phyloP scores from a whole-genome alignment of 345 rosid genomes.

The Pseudoturritis turrita region DNA sequence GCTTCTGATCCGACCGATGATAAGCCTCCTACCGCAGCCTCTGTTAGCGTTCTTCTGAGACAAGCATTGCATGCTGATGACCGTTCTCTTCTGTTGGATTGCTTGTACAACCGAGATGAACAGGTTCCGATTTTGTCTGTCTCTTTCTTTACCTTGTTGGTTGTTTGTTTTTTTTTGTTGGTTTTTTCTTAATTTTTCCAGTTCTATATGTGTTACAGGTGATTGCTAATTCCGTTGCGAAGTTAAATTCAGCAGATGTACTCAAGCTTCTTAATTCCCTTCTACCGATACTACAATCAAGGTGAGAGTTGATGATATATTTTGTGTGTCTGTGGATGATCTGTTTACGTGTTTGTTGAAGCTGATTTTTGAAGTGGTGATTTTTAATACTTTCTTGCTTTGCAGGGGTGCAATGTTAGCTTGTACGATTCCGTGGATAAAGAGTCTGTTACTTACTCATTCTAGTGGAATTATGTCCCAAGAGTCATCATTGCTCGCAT shows the following conservation, averaged over 20 bases:
- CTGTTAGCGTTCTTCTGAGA: conserved; percentile 73
- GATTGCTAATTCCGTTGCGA: conserved; percentile 72
- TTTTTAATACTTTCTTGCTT: neutral
- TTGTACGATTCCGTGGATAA: conserved; percentile 90
- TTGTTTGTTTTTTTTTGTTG: neutral
- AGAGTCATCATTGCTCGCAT: conserved; percentile 60
- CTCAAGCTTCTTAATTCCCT: conserved; percentile 72
- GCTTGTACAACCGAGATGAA: conserved; percentile 82
- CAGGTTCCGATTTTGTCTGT: conserved; percentile 45
- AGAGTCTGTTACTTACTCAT: conserved; percentile 73
- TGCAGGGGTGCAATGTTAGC: conserved; percentile 87
- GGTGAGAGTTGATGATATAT: conserved; percentile 39
- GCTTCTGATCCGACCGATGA: conserved; percentile 28
- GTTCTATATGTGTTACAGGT: conserved; percentile 42
- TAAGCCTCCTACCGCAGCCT: conserved; percentile 88
- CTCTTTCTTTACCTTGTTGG: neutral
- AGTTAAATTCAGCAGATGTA: conserved; percentile 69
- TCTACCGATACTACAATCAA: conserved; percentile 63
- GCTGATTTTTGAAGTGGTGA: neutral
- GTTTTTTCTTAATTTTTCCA: neutral
- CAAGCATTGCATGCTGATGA: conserved; percentile 92
- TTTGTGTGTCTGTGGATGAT: neutral
- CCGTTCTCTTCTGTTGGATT: conserved; percentile 77
- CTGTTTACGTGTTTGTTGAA: neutral
- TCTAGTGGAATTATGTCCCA: conserved; percentile 84